Evolutionary conservation across 2,329 filamentous ascomycete species (phyloP).

Genomic region (Calonectria henricotiae): DNA sequence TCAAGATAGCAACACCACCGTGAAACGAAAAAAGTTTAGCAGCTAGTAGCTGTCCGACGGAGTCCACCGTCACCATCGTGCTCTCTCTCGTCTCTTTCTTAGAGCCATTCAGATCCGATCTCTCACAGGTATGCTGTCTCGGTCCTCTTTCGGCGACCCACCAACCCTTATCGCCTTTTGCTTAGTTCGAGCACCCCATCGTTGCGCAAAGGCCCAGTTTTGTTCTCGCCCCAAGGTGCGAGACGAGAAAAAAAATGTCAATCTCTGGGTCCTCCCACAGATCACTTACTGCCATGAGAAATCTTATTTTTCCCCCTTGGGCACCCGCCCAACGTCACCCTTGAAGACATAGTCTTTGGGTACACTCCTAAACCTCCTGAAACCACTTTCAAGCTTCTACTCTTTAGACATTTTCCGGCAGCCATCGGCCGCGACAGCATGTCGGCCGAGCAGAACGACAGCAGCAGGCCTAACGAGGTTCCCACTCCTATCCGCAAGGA

Average conservation of each 20-base stretch:
- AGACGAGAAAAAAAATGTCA: constrained; percentile 39
- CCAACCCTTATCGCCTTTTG: constrained; percentile 50
- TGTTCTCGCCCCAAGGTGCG: constrained; percentile 48
- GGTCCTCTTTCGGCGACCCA: constrained; percentile 55
- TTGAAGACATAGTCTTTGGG: constrained; percentile 44
- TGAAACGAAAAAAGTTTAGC: constrained; percentile 19
- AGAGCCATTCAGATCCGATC: constrained; percentile 23
- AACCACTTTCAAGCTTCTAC: constrained; percentile 12
- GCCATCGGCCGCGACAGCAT: constrained; percentile 37
- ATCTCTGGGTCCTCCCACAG: constrained; percentile 44
- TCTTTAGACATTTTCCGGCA: constrained; percentile 19
- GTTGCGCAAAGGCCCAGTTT: constrained; percentile 50
- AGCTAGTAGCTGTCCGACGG: constrained; percentile 22
- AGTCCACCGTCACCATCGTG: constrained; percentile 4
- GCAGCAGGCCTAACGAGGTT: constrained; percentile 51
- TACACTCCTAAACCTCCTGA: constrained; percentile 36
- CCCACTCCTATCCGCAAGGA: constrained; percentile 57
- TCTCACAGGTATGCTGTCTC: constrained; percentile 47
- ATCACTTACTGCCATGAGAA: constrained; percentile 45
- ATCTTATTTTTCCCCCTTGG: constrained; percentile 39
- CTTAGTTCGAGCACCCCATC: constrained; percentile 40
- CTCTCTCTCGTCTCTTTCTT: constrained; percentile 11
- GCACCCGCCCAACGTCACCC: constrained; percentile 38
- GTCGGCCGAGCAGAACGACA: constrained; percentile 52
- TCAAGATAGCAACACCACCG: constrained; percentile 33